Percentiles rank a stretch among this genome's conserved stretches.
These are phyloP conservation scores for Laburnicola sp. DNA, from an alignment of 2,329 filamentous ascomycete genomes.

Conservation along the genomic window DNA sequence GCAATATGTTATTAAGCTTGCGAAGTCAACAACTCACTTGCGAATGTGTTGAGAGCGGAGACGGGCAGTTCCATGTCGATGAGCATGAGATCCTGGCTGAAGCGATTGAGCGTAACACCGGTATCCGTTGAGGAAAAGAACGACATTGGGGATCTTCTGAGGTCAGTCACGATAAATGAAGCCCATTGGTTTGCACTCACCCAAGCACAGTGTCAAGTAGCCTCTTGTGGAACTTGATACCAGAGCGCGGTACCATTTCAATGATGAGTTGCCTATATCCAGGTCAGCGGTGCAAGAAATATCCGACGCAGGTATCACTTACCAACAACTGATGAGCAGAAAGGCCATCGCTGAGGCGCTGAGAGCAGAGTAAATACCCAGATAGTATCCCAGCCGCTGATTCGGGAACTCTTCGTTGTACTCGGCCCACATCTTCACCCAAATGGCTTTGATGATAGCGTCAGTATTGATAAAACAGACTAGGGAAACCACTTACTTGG, in stretches of 20 bases:
- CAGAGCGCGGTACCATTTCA: slow-evolving; percentile 21
- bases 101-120: slow-evolving; percentile 10
- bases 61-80: slow-evolving; percentile 11
- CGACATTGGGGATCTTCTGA: background rate
- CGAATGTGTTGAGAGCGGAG: too few relatives aligned
- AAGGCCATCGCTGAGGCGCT: slow-evolving; percentile 33
- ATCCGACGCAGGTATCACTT: background rate
- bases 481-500: slow-evolving; percentile 3
- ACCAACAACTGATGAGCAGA: slow-evolving; percentile 37
- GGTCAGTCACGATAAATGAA: too few relatives aligned
- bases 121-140: slow-evolving; percentile 3
- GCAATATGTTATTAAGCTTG: too few relatives aligned
- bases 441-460: too few relatives aligned
- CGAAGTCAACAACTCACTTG: too few relatives aligned
- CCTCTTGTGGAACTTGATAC: background rate
- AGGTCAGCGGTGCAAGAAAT: background rate
- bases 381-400: slow-evolving; percentile 36
- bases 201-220: slow-evolving; percentile 4
- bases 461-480: too few relatives aligned
- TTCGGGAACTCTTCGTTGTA: slow-evolving; percentile 47
- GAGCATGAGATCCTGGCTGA: slow-evolving; percentile 17
- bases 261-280: slow-evolving; percentile 54
- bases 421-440: slow-evolving; percentile 55
- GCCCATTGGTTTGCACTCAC: too few relatives aligned
- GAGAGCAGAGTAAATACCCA: slow-evolving; percentile 38